phyloP scores from a whole-genome alignment of 106 monocot genomes.

The Dendrobium catenatum region DNA sequence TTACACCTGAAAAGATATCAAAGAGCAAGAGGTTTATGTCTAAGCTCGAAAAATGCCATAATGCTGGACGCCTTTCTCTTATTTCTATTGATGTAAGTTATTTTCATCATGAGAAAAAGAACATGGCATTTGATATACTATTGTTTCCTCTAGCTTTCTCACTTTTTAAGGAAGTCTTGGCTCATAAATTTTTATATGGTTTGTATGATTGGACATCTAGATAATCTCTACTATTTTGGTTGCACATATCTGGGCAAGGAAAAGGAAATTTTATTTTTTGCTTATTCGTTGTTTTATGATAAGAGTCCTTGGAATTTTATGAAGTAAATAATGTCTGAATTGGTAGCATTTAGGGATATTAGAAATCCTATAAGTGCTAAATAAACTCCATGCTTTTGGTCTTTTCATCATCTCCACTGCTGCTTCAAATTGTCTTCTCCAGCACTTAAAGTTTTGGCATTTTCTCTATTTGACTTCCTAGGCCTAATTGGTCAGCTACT shows the following conservation, averaged over 20 bases:
- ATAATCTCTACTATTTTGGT: background rate
- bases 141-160: background rate
- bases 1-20: constrained; percentile 99
- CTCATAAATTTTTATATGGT: background rate
- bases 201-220: background rate
- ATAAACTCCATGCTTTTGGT: background rate
- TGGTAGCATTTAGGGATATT: background rate
- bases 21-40: constrained; percentile 99
- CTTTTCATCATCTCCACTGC: background rate
- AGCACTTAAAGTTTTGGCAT: background rate
- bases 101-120: background rate
- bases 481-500: background rate
- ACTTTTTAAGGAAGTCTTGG: background rate
- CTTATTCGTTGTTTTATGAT: background rate
- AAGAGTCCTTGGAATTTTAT: background rate
- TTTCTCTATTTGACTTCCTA: background rate
- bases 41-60: constrained; percentile 96
- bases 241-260: background rate
- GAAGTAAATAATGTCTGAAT: background rate
- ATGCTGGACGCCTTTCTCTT: constrained; percentile 86
- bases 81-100: constrained; percentile 91
- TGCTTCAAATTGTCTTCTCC: background rate
- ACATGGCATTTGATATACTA: background rate
- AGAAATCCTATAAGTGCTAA: background rate
- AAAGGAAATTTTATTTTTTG: background rate